Percentiles rank a stretch among this genome's conserved stretches.
Evolutionary conservation across 768 basidiomycete species (phyloP).

Genomic region (Xanthoconium purpureum): DNA sequence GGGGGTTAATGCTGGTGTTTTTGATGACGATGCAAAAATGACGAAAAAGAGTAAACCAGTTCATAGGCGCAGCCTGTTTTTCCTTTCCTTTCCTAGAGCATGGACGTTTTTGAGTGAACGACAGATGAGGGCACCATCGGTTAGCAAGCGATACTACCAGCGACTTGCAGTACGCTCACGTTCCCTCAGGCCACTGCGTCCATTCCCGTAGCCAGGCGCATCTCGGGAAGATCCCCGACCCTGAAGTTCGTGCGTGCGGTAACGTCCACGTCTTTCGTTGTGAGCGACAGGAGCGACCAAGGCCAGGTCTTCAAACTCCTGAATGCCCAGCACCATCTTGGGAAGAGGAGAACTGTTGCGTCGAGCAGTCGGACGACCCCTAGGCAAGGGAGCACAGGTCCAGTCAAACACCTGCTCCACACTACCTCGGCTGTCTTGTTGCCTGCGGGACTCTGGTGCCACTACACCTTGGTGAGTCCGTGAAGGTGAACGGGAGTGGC

Average conservation of each 20-base stretch:
- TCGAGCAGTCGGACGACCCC: conserved; percentile 47
- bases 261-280: conserved; percentile 48
- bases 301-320: conserved; percentile 33
- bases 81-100: conserved; percentile 14
- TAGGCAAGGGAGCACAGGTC: conserved; percentile 39
- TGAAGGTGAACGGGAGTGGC: conserved; percentile 43
- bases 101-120: conserved; percentile 13
- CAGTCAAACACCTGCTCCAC: conserved; percentile 48
- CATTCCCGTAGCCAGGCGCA: conserved; percentile 61
- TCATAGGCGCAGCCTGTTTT: conserved; percentile 26
- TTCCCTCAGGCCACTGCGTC: conserved; percentile 60
- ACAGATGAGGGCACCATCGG: neutral
- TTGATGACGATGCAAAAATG: conserved; percentile 24
- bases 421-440: conserved; percentile 31
- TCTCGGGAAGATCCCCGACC: conserved; percentile 38
- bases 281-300: conserved; percentile 20
- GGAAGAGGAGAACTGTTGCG: conserved; percentile 60
- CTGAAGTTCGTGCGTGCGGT: conserved; percentile 52
- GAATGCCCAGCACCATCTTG: conserved; percentile 41
- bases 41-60: conserved; percentile 11
- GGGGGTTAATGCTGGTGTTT: conserved; percentile 25
- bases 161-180: conserved; percentile 35
- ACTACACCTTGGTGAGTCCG: conserved; percentile 27
- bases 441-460: conserved; percentile 11
- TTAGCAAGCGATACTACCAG: conserved; percentile 18